Conservation (phyloP, 2,329 filamentous ascomycete genomes). For the Monosporascus sp. region DNA sequence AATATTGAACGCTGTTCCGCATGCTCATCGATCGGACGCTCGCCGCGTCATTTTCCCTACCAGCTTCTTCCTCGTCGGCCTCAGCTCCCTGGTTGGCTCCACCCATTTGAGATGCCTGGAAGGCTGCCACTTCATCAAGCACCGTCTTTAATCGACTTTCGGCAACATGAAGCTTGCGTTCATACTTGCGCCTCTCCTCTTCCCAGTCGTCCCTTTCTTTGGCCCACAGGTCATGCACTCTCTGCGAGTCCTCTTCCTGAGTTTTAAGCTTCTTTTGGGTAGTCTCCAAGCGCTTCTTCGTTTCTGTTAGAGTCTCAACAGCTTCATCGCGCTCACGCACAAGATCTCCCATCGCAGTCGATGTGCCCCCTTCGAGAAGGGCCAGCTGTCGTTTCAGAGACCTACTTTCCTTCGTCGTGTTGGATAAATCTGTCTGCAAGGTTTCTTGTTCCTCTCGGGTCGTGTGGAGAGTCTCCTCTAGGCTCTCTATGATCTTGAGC, state of each 20-base stretch:
- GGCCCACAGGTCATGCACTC: slow-evolving; percentile 74
- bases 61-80: slow-evolving; percentile 56
- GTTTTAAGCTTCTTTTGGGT: slow-evolving; percentile 71
- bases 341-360: slow-evolving; percentile 78
- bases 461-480: slow-evolving; percentile 70
- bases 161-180: slow-evolving; percentile 83
- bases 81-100: slow-evolving; percentile 36
- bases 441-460: slow-evolving; percentile 70
- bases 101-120: slow-evolving; percentile 51
- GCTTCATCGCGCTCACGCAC: slow-evolving; percentile 82
- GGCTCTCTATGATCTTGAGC: slow-evolving; percentile 74
- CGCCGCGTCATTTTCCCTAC: slow-evolving; percentile 62
- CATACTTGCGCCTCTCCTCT: slow-evolving; percentile 72
- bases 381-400: slow-evolving; percentile 81
- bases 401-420: slow-evolving; percentile 68
- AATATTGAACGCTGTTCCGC: slow-evolving; percentile 69
- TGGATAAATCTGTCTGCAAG: slow-evolving; percentile 56
- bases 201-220: slow-evolving; percentile 83
- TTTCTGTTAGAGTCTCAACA: slow-evolving; percentile 64
- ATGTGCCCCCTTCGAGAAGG: slow-evolving; percentile 80
- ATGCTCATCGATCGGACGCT: slow-evolving; percentile 72
- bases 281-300: slow-evolving; percentile 70
- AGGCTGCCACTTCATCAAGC: slow-evolving; percentile 76
- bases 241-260: slow-evolving; percentile 78
- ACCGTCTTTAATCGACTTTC: slow-evolving; percentile 80